Percentiles rank a stretch among this genome's conserved stretches.
Evolutionary conservation across 805 yeast genomes (phyloP).

Genomic region (Barnettozyma wickerhamii): DNA sequence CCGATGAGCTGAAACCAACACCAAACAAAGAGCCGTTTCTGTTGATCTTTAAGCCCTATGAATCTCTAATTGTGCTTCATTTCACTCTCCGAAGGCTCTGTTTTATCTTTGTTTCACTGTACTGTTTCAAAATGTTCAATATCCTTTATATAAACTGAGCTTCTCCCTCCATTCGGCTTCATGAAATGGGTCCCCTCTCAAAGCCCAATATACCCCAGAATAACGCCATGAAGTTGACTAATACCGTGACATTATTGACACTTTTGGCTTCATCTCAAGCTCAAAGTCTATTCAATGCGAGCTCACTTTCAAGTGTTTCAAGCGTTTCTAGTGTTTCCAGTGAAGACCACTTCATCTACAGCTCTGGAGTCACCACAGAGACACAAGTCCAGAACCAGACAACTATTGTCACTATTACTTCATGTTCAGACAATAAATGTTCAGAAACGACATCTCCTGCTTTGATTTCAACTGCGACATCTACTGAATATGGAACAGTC

Average conservation of each 20-base stretch:
- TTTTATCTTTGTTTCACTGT: background rate
- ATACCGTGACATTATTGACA: too few relatives aligned
- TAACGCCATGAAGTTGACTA: too few relatives aligned
- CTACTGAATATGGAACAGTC: slow-evolving; percentile 13
- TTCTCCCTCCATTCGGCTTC: background rate
- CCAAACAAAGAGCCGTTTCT: too few relatives aligned
- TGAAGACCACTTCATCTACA: background rate
- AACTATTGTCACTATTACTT: slow-evolving; percentile 25
- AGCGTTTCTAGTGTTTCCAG: background rate
- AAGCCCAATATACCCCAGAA: too few relatives aligned
- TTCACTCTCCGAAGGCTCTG: too few relatives aligned
- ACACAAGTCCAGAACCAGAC: background rate
- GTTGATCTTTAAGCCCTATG: background rate
- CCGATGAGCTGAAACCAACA: background rate
- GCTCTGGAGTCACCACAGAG: slow-evolving; percentile 1
- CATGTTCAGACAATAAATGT: slow-evolving; percentile 22
- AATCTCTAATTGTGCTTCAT: background rate
- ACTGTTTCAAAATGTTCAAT: background rate
- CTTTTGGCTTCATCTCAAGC: background rate
- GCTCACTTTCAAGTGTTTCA: background rate
- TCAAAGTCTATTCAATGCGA: background rate
- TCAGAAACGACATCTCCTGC: background rate
- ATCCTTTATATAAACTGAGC: too few relatives aligned
- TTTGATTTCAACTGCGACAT: slow-evolving; percentile 2
- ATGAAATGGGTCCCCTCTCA: too few relatives aligned